phyloP scores from a whole-genome alignment of 768 basidiomycete species.

The Epithele typhae region DNA sequence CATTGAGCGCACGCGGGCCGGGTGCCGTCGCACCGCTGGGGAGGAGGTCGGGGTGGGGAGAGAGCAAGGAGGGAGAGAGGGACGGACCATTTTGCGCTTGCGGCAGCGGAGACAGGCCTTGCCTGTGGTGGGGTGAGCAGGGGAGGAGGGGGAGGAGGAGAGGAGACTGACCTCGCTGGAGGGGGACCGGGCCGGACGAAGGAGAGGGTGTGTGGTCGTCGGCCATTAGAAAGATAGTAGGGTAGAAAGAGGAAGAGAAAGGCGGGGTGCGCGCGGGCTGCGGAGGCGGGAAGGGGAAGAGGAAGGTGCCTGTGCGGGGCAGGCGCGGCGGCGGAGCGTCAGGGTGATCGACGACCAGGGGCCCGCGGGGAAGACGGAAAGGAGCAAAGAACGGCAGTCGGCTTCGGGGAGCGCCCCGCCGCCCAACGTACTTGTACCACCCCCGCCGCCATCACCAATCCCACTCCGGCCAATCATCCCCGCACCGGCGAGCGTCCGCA shows the following conservation, averaged over 20 bases:
- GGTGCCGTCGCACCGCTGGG: constrained; percentile 69
- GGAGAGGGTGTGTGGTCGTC: constrained; percentile 22
- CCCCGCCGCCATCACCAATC: constrained; percentile 11
- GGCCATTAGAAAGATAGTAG: constrained; percentile 29
- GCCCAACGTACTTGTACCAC: background rate
- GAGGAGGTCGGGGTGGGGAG: background rate
- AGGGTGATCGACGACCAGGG: background rate
- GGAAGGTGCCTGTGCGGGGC: constrained; percentile 1
- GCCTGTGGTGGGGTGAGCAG: constrained; percentile 31
- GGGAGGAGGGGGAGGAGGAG: background rate
- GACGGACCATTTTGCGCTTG: constrained; percentile 46
- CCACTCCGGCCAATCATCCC: constrained; percentile 27
- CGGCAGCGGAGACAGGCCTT: constrained; percentile 53
- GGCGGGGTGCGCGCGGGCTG: constrained; percentile 18
- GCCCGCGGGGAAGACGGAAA: background rate
- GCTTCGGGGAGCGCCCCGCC: background rate
- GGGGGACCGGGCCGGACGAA: constrained; percentile 21
- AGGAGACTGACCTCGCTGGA: constrained; percentile 23
- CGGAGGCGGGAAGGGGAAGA: constrained; percentile 8
- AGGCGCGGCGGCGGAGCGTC: constrained; percentile 8
- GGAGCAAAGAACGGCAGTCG: constrained; percentile 14
- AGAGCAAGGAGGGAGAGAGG: background rate
- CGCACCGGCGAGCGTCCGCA: background rate
- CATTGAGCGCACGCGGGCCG: constrained; percentile 82
- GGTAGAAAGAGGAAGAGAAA: constrained; percentile 19